Evolutionary conservation across 2,329 filamentous ascomycete species (phyloP).

Genomic region (Diplodia corticola): DNA sequence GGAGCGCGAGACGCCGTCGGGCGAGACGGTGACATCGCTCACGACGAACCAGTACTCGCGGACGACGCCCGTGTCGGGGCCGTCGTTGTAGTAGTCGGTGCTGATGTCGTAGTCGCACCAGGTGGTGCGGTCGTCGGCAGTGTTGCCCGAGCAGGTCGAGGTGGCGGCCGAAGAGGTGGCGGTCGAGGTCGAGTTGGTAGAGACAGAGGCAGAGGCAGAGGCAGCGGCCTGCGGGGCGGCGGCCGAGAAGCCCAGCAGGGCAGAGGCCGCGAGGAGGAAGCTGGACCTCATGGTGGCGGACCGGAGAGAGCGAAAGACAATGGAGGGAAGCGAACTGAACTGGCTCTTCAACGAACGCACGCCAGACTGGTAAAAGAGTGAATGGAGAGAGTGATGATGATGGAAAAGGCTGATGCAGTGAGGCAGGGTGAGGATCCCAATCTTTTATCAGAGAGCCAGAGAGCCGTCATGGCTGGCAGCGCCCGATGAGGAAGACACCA

Average conservation of each 20-base stretch:
- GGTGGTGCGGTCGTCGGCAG: slow-evolving; percentile 5
- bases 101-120: slow-evolving; percentile 54
- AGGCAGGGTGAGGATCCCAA: background rate
- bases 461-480: too few species aligned
- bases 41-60: slow-evolving; percentile 57
- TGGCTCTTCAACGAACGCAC: slow-evolving; percentile 6
- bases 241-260: slow-evolving; percentile 5
- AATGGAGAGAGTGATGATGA: slow-evolving; percentile 10
- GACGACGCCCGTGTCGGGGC: slow-evolving; percentile 57
- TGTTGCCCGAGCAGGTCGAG: slow-evolving; percentile 18
- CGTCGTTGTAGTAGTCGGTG: slow-evolving; percentile 54
- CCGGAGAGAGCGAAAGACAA: background rate
- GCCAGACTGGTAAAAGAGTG: background rate
- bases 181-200: background rate
- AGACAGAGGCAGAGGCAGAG: background rate
- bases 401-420: background rate
- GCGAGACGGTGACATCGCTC: slow-evolving; percentile 52
- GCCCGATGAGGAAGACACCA: background rate
- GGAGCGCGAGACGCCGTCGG: slow-evolving; percentile 56
- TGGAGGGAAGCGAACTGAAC: background rate
- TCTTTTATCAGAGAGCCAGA: slow-evolving; percentile 13
- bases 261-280: slow-evolving; percentile 1
- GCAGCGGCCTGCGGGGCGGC: background rate
- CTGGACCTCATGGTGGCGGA: background rate
- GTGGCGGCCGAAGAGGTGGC: background rate